phyloP scores from a whole-genome alignment of 179 eudicot genomes.

The Dionaea muscipula region DNA sequence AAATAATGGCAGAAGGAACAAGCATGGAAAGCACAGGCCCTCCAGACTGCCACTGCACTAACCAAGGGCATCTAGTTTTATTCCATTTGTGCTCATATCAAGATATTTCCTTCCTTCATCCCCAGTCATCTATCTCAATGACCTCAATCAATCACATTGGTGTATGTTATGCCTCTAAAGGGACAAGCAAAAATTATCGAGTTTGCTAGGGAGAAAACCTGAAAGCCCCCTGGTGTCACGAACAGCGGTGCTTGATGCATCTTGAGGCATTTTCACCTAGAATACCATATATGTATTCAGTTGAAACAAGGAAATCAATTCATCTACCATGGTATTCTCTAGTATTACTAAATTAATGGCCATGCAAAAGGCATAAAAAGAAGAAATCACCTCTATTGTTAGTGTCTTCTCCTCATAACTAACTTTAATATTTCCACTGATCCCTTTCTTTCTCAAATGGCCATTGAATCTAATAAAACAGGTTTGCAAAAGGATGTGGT shows the following conservation, averaged over 20 bases:
- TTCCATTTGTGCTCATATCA: too few species aligned
- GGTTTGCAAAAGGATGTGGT: slow-evolving; percentile 3
- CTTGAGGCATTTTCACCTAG: slow-evolving; percentile 96
- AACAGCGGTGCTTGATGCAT: slow-evolving; percentile 67
- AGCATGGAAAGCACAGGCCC: too few species aligned
- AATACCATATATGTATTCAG: too few species aligned
- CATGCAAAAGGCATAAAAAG: background rate
- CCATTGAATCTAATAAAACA: slow-evolving; percentile 58
- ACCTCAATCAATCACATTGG: too few species aligned
- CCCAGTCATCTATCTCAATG: too few species aligned
- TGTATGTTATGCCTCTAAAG: too few species aligned
- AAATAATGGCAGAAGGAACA: too few species aligned
- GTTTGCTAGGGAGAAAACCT: slow-evolving; percentile 33
- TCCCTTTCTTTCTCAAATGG: slow-evolving; percentile 79
- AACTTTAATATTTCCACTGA: slow-evolving; percentile 68
- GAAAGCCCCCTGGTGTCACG: slow-evolving; percentile 97
- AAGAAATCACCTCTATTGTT: slow-evolving; percentile 50
- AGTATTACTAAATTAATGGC: background rate
- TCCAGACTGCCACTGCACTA: too few species aligned
- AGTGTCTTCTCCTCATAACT: slow-evolving; percentile 64
- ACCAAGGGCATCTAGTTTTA: too few species aligned
- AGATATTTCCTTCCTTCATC: too few species aligned
- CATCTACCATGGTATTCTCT: background rate
- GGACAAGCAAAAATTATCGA: too few species aligned
- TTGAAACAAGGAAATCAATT: background rate